Conservation (phyloP, 768 basidiomycete species). For the Agaricus sinodeliciosus region DNA sequence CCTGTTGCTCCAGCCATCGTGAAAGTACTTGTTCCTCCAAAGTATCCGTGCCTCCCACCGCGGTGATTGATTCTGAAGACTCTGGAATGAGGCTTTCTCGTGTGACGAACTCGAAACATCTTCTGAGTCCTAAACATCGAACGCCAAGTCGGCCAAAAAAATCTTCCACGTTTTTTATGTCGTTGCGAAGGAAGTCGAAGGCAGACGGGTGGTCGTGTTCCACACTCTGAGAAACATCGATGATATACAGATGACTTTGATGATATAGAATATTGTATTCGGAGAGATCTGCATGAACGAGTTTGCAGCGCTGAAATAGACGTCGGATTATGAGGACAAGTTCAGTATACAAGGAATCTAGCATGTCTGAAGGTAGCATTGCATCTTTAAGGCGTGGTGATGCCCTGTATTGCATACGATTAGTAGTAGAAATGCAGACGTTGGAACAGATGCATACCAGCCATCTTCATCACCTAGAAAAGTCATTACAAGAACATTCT, state of each 20-base stretch:
- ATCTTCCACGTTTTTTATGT: slow-evolving; percentile 89
- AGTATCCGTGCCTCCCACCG: slow-evolving; percentile 21
- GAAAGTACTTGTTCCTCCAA: slow-evolving; percentile 29
- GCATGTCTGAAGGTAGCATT: slow-evolving; percentile 35
- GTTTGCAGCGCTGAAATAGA: slow-evolving; percentile 86
- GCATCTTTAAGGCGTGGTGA: slow-evolving; percentile 95
- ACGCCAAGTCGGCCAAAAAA: slow-evolving; percentile 81
- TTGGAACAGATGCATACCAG: slow-evolving; percentile 44
- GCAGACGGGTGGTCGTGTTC: slow-evolving; percentile 97
- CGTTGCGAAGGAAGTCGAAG: slow-evolving; percentile 91
- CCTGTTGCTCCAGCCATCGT: slow-evolving; percentile 40
- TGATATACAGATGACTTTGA: slow-evolving; percentile 76
- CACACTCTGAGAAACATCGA: slow-evolving; percentile 98
- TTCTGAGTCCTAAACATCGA: slow-evolving; percentile 66
- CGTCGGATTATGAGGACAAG: slow-evolving; percentile 72
- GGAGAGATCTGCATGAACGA: slow-evolving; percentile 96
- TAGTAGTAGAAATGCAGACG: background rate
- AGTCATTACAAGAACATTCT: slow-evolving; percentile 95
- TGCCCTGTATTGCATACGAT: slow-evolving; percentile 46
- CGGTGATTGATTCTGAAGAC: background rate
- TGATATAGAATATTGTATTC: slow-evolving; percentile 98
- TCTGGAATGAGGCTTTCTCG: slow-evolving; percentile 33
- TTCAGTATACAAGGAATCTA: slow-evolving; percentile 65
- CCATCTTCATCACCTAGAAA: slow-evolving; percentile 81
- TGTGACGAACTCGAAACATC: slow-evolving; percentile 87